Evolutionary conservation across 139 green algal species (phyloP).

Genomic region (Chlorella sp.): DNA sequence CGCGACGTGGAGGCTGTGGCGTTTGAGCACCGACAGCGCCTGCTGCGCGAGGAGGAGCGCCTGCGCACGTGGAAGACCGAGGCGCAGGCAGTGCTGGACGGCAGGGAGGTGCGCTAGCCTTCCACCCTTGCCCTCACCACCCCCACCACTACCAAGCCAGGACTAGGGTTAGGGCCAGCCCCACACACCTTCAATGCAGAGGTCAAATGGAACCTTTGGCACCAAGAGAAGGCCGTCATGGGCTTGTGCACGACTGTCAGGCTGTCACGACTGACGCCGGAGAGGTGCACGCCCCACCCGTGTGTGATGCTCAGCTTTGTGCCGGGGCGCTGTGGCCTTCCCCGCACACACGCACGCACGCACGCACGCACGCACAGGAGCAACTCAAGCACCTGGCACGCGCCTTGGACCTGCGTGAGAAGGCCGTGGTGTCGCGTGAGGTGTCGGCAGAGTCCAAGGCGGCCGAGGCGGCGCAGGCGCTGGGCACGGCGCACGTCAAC

Average conservation of each 20-base stretch:
- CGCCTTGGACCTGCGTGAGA: conserved; percentile 33
- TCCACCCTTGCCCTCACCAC: no score
- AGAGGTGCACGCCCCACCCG: no score
- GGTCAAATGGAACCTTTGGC: no score
- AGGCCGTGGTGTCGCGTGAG: conserved; percentile 32
- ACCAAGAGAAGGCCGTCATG: no score
- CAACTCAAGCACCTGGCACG: conserved; percentile 34
- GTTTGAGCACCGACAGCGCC: conserved; percentile 39
- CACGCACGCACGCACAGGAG: conserved; percentile 33
- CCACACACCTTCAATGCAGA: no score
- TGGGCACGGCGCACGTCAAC: background rate
- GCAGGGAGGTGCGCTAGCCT: conserved; percentile 23
- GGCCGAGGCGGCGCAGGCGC: background rate
- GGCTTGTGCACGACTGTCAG: no score
- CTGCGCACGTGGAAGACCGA: conserved; percentile 21
- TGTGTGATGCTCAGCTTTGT: no score
- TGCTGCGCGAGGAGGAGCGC: conserved; percentile 42
- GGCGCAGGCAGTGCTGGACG: conserved; percentile 18
- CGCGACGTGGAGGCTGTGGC: conserved; percentile 43
- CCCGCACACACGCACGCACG: no score
- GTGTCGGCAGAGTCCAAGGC: conserved; percentile 18
- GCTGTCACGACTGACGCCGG: no score
- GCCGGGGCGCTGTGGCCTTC: no score
- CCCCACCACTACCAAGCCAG: no score
- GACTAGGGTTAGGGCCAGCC: no score